Evolutionary conservation across 1,139 yeast species (phyloP).

Genomic region (Meyerozyma guilliermondii): DNA sequence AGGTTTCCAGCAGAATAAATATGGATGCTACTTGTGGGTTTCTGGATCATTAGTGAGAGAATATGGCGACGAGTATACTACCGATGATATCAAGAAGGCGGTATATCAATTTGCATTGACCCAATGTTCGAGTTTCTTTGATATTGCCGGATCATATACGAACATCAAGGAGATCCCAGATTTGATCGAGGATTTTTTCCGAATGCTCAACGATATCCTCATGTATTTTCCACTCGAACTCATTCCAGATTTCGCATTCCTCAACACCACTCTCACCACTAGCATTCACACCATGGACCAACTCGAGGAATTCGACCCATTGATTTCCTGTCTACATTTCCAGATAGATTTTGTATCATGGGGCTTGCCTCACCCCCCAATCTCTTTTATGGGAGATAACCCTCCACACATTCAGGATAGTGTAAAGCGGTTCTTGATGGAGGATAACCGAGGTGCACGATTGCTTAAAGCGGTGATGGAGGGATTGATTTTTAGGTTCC

Average conservation of each 20-base stretch:
- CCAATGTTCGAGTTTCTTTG: conserved; percentile 41
- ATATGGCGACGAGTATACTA: conserved; percentile 58
- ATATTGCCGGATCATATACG: conserved; percentile 19
- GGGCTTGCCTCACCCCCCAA: conserved; percentile 79
- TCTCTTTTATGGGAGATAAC: conserved; percentile 51
- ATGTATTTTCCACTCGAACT: conserved; percentile 73
- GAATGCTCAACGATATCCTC: conserved; percentile 74
- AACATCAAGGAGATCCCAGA: conserved; percentile 53
- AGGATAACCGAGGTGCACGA: conserved; percentile 53
- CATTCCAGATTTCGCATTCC: conserved; percentile 49
- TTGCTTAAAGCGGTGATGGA: conserved; percentile 51
- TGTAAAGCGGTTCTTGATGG: conserved; percentile 32
- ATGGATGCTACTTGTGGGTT: conserved; percentile 88
- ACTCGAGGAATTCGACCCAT: conserved; percentile 67
- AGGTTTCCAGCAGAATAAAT: conserved; percentile 65
- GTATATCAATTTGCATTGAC: conserved; percentile 46
- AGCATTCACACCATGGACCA: conserved; percentile 50
- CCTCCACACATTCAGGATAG: conserved; percentile 44
- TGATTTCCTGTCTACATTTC: conserved; percentile 67
- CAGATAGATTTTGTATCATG: conserved; percentile 75
- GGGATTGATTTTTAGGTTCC: conserved; percentile 71
- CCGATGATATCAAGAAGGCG: conserved; percentile 30
- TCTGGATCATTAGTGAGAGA: conserved; percentile 80
- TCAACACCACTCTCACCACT: conserved; percentile 56
- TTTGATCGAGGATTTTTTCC: conserved; percentile 81